Conservation (phyloP, 192 early-diverging fungal genomes). For the Martensiomyces pterosporus region DNA sequence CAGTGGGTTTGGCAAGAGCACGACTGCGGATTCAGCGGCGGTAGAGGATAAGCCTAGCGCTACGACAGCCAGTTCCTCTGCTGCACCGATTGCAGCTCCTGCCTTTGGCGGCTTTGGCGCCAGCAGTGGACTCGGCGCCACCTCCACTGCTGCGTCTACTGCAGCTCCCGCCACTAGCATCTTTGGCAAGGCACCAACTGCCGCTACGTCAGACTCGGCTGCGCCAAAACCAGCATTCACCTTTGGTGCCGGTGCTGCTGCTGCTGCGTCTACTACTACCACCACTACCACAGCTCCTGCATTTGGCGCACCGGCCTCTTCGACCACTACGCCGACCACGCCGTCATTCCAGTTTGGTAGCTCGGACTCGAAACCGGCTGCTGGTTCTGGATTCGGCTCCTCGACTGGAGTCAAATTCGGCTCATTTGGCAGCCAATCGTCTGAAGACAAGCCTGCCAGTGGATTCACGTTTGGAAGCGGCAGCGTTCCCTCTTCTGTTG, state of each 20-base stretch:
- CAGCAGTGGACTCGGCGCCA: not conserved
- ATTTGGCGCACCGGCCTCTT: too few relatives aligned
- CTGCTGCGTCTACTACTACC: too few relatives aligned
- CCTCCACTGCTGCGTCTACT: not conserved
- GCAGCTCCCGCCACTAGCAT: not conserved
- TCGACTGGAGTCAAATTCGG: too few relatives aligned
- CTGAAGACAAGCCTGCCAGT: not conserved
- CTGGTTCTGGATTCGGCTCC: too few relatives aligned
- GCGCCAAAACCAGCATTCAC: too few relatives aligned
- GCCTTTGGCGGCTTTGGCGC: slow-evolving; percentile 6
- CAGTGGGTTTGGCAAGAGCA: slow-evolving; percentile 10
- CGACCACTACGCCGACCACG: not conserved
- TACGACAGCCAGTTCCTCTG: too few relatives aligned
- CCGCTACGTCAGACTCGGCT: too few relatives aligned
- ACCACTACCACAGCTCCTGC: too few relatives aligned
- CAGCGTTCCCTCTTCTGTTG: not conserved
- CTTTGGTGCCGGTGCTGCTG: not conserved
- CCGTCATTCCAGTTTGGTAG: not conserved
- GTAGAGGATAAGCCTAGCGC: not conserved
- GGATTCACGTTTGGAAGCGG: not conserved
- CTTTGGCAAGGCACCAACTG: not conserved
- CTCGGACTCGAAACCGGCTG: not conserved
- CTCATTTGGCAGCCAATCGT: too few relatives aligned
- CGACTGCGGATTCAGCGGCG: slow-evolving; percentile 1
- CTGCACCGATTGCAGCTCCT: not conserved